phyloP scores from a whole-genome alignment of 2,329 filamentous ascomycete genomes.

The Drechmeria coniospora region DNA sequence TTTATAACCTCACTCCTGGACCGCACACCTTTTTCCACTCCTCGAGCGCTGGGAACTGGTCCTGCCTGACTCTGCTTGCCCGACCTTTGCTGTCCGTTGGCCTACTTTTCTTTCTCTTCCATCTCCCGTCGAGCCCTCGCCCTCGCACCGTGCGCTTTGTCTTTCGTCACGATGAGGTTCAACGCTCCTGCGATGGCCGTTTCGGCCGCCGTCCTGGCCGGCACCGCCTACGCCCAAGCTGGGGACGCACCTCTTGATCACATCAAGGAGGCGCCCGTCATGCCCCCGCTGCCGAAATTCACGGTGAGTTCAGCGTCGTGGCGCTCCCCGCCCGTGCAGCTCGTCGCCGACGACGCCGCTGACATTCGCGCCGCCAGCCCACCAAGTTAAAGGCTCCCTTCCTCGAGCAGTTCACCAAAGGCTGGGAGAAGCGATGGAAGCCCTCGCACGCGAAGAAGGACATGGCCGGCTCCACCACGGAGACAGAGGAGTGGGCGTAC shows the following conservation, averaged over 20 bases:
- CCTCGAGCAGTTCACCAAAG: constrained; percentile 95
- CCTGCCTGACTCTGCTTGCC: too few relatives aligned
- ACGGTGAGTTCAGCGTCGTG: constrained; percentile 49
- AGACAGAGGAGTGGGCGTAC: constrained; percentile 75
- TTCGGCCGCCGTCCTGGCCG: constrained; percentile 57
- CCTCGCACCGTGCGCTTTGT: constrained; percentile 11
- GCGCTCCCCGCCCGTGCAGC: not conserved
- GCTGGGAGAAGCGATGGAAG: constrained; percentile 90
- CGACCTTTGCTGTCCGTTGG: constrained; percentile 5
- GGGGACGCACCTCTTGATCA: too few relatives aligned
- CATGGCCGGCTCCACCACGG: constrained; percentile 51
- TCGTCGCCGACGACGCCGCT: not conserved
- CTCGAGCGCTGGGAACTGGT: constrained; percentile 16
- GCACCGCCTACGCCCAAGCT: constrained; percentile 52
- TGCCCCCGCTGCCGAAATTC: constrained; percentile 62
- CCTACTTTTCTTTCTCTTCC: constrained; percentile 3
- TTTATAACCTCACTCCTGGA: not conserved
- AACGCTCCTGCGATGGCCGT: constrained; percentile 62
- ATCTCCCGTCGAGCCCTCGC: constrained; percentile 3
- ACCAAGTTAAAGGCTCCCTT: constrained; percentile 82
- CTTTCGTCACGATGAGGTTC: constrained; percentile 57
- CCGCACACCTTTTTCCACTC: constrained; percentile 4
- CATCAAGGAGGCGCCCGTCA: constrained; percentile 43
- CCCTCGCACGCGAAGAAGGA: constrained; percentile 95
- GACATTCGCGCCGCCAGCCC: constrained; percentile 42